phyloP scores from a whole-genome alignment of 805 yeast species.

The Metschnikowia lochheadii region DNA sequence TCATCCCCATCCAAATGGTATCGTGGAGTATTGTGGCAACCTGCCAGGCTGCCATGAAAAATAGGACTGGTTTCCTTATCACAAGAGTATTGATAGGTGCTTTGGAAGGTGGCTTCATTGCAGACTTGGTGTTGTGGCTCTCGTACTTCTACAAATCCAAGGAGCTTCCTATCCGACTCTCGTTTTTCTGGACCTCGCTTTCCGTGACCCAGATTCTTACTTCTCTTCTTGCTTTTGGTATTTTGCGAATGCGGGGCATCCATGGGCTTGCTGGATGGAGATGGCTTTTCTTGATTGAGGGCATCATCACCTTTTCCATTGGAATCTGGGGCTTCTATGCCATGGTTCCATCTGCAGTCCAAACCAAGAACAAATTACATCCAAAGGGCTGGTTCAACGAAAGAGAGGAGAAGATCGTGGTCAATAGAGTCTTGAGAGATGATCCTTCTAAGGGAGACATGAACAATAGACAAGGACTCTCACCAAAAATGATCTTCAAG shows the following conservation, averaged over 20 bases:
- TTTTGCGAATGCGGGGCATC: slow-evolving; percentile 46
- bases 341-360: slow-evolving; percentile 56
- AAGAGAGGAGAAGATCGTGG: slow-evolving; percentile 53
- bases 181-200: slow-evolving; percentile 57
- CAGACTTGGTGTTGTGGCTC: slow-evolving; percentile 50
- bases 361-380: slow-evolving; percentile 47
- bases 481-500: slow-evolving; percentile 34
- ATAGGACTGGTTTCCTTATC: slow-evolving; percentile 40
- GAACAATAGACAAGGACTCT: slow-evolving; percentile 56
- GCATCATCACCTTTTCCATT: slow-evolving; percentile 49
- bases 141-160: slow-evolving; percentile 59
- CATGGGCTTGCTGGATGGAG: slow-evolving; percentile 53
- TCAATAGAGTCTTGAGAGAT: slow-evolving; percentile 55
- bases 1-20: slow-evolving; percentile 57
- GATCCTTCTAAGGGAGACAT: slow-evolving; percentile 61
- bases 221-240: slow-evolving; percentile 48
- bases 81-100: slow-evolving; percentile 52
- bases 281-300: slow-evolving; percentile 65
- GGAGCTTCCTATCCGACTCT: slow-evolving; percentile 56
- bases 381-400: slow-evolving; percentile 49
- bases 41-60: slow-evolving; percentile 44
- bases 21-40: slow-evolving; percentile 56
- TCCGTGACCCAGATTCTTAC: slow-evolving; percentile 45
- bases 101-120: slow-evolving; percentile 64
- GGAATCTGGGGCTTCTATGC: slow-evolving; percentile 43